Conservation (phyloP, 805 yeast genomes). For the Candida argentea region DNA sequence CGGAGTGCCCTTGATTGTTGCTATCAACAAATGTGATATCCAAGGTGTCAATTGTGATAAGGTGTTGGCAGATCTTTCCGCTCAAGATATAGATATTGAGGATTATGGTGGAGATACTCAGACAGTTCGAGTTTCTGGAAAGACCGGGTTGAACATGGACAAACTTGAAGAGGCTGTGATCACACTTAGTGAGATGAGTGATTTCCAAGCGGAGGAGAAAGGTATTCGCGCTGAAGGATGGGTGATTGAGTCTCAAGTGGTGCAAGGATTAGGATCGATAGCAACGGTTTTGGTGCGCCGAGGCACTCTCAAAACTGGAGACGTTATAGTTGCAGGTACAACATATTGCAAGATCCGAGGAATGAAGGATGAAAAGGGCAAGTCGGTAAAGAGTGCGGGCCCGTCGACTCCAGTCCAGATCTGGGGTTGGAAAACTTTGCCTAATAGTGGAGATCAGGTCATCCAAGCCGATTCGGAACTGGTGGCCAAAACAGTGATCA, state of each 20-base stretch:
- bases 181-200: conserved; percentile 75
- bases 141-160: conserved; percentile 84
- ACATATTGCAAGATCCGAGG: conserved; percentile 79
- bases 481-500: conserved; percentile 63
- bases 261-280: conserved; percentile 72
- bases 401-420: conserved; percentile 90
- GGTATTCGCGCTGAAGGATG: conserved; percentile 70
- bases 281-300: conserved; percentile 79
- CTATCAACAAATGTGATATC: conserved; percentile 86
- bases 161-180: conserved; percentile 82
- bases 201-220: conserved; percentile 49
- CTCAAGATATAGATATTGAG: conserved; percentile 74
- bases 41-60: conserved; percentile 65
- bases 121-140: conserved; percentile 78
- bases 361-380: conserved; percentile 67
- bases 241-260: conserved; percentile 76
- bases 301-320: conserved; percentile 66
- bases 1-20: conserved; percentile 78
- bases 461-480: conserved; percentile 68
- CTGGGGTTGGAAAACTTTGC: conserved; percentile 90
- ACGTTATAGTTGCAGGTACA: conserved; percentile 73
- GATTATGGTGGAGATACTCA: conserved; percentile 95
- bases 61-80: conserved; percentile 68
- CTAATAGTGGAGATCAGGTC: conserved; percentile 82
- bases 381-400: conserved; percentile 50